Base-by-base conservation (phyloP, 306 rosid genomes). In the Vachellia collinsii region DNA sequence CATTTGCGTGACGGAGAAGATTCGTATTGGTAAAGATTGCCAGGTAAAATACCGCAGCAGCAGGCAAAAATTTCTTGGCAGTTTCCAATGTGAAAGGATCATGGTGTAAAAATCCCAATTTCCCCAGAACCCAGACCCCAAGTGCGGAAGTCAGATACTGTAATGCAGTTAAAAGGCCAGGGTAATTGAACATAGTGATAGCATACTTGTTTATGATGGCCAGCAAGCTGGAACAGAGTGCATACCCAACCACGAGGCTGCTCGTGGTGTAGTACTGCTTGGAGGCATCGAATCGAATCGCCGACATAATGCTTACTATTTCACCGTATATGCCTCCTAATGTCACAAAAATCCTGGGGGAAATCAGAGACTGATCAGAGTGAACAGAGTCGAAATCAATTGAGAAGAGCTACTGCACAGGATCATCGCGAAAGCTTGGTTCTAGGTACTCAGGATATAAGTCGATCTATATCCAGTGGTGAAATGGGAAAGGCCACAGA, bases 131-230 rank as follows among this genome's bases (percentile, higher is more conserved):
- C 93, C 89, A 95, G 23, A 95, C 98, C 8, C 98, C 98, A 34
- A 93, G 59, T 0, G 98, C 84, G 7, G 99, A 95, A 37, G 98
- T 87, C 13, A 95, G 90, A 81, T 95, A 95, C 78, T 95, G 99
- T 76, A 95, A 76, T 6, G 97, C 96, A 17, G 98, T 93, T 59
- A 95, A 77, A 74, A 95, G 94, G 41, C 98, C 98, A 1, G 99
- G 99, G 82, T 86, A 95, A 89, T 91, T 95, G 88, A 95, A 95
- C 82, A 87, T 76, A 69, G 98, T 95, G 20, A 95, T 93, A 74
- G 99, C 99, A 80, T 87, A 90, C 86, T 95, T 95, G 92, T 95
- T 95, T 50, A 95, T 95, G 70, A 95, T 97, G 5, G 99, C 99
- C 0, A 95, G 90, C 78, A 95, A 84, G 81, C 99, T 95, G 3